These are phyloP conservation scores for Laburnicola sp. DNA, from an alignment of 2,329 filamentous ascomycete genomes.

Conservation along the genomic window DNA sequence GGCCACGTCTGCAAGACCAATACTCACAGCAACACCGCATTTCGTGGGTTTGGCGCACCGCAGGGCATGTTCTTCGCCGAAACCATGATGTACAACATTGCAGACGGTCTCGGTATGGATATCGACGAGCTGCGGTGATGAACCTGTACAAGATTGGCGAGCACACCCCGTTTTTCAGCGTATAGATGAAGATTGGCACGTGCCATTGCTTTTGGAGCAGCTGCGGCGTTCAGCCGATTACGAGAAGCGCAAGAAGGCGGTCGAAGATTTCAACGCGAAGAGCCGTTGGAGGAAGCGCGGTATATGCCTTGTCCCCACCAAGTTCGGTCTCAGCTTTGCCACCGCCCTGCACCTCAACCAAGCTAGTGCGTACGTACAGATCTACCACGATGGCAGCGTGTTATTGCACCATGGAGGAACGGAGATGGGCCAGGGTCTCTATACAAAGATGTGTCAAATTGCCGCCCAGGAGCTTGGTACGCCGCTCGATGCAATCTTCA, in stretches of 20 bases:
- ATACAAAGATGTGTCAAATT: slow-evolving; percentile 96
- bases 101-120: slow-evolving; percentile 82
- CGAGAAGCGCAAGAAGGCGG: slow-evolving; percentile 65
- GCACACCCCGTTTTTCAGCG: slow-evolving; percentile 87
- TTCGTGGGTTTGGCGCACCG: slow-evolving; percentile 91
- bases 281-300: slow-evolving; percentile 95
- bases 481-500: slow-evolving; percentile 78
- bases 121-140: slow-evolving; percentile 75
- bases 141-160: slow-evolving; percentile 82
- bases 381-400: slow-evolving; percentile 92
- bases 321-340: slow-evolving; percentile 90
- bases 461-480: slow-evolving; percentile 87
- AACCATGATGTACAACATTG: slow-evolving; percentile 82
- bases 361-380: slow-evolving; percentile 87
- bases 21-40: slow-evolving; percentile 94
- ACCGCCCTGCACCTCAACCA: slow-evolving; percentile 95
- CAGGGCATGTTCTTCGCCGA: slow-evolving; percentile 95
- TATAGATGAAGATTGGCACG: slow-evolving; percentile 81
- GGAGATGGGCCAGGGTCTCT: slow-evolving; percentile 94
- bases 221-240: slow-evolving; percentile 76
- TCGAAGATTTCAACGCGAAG: slow-evolving; percentile 75
- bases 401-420: slow-evolving; percentile 92
- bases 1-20: slow-evolving; percentile 90
- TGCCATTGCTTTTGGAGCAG: slow-evolving; percentile 89
- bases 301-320: slow-evolving; percentile 82